Evolutionary conservation across 2,329 filamentous ascomycete genomes (phyloP), one percentile per base, ranked within the genome.

Genomic region (Alternaria panax): DNA sequence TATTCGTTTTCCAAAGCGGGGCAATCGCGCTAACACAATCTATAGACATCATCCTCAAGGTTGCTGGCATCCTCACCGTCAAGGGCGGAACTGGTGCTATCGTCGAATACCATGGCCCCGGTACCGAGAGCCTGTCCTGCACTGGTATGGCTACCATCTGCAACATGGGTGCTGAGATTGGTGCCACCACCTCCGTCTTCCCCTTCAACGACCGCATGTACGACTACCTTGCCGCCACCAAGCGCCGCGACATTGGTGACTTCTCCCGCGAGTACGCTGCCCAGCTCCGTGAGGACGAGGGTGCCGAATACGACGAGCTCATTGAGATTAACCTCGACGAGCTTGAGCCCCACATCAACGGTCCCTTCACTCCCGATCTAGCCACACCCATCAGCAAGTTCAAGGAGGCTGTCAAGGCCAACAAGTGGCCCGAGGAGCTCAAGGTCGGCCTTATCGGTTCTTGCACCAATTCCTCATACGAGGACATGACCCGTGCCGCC

Each of bases 131-230:
- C 59, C 82, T 97, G 36, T 91, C 88, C 58, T 88, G 87, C 74
- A 97, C 94, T 64, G 94, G 94, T 74, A 94, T 94, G 90, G 93
- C 85, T 24, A 96, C 92, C 1, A 91, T 95, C 64, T 87, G 85
- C 63, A 71, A 74, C 64, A 72, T 72, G 64, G 65, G 65, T 50
- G 84, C 86, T 69, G 86, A 88, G 75, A 87, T 88, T 66, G 90
- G 91, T 74, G 90, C 93, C 59, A 98, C 94, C 20, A 97, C 94
- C 54, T 96, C 93, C 16, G 77, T 98, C 43, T 99, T 99, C 90
- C 93, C 93, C 71, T 99, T 96, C 89, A 97, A 96, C 84, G 92
- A 97, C 80, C 88, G 91, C 78, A 97, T 97, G 93, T 92, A 97
- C 85, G 91, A 97, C 78, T 99, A 98, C 84, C 88, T 99, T 42